These are phyloP conservation scores for Collybia sordida DNA, from an alignment of 768 basidiomycete species.

Conservation along the genomic window DNA sequence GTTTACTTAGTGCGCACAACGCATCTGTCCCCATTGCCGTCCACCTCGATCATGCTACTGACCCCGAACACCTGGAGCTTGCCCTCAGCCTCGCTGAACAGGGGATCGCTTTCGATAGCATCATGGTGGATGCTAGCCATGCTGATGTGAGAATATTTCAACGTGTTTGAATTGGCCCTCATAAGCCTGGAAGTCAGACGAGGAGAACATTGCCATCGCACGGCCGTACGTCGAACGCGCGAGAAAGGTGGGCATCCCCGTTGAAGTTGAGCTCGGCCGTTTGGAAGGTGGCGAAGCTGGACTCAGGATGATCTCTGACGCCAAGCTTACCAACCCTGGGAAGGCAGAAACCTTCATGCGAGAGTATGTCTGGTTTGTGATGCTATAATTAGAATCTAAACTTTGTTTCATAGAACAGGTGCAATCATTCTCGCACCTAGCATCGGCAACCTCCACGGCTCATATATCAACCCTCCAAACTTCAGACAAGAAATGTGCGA, in stretches of 20 bases:
- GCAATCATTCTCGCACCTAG: slow-evolving; percentile 46
- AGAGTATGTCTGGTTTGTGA: slow-evolving; percentile 22
- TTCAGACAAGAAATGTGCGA: slow-evolving; percentile 44
- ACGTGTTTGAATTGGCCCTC: background rate
- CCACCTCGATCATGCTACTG: slow-evolving; percentile 49
- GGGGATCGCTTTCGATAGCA: slow-evolving; percentile 47
- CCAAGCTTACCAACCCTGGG: slow-evolving; percentile 43
- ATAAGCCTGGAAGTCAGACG: slow-evolving; percentile 35
- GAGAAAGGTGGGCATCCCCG: slow-evolving; percentile 34
- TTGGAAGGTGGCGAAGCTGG: slow-evolving; percentile 52
- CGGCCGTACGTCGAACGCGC: slow-evolving; percentile 45
- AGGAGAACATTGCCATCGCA: slow-evolving; percentile 45
- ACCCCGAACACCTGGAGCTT: slow-evolving; percentile 44
- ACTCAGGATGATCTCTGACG: slow-evolving; percentile 43
- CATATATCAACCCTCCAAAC: slow-evolving; percentile 43
- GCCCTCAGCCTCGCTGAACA: slow-evolving; percentile 43
- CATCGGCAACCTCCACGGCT: slow-evolving; percentile 48
- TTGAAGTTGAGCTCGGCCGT: slow-evolving; percentile 48
- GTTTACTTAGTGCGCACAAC: slow-evolving; percentile 33
- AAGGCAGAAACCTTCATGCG: slow-evolving; percentile 43
- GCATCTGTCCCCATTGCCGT: slow-evolving; percentile 49
- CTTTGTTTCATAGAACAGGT: slow-evolving; percentile 30
- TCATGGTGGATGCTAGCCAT: slow-evolving; percentile 52
- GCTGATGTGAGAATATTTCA: slow-evolving; percentile 32
- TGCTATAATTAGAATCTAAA: background rate